Evolutionary conservation across 257 asterid genomes (phyloP).

Genomic region (Marsdenia floribunda): DNA sequence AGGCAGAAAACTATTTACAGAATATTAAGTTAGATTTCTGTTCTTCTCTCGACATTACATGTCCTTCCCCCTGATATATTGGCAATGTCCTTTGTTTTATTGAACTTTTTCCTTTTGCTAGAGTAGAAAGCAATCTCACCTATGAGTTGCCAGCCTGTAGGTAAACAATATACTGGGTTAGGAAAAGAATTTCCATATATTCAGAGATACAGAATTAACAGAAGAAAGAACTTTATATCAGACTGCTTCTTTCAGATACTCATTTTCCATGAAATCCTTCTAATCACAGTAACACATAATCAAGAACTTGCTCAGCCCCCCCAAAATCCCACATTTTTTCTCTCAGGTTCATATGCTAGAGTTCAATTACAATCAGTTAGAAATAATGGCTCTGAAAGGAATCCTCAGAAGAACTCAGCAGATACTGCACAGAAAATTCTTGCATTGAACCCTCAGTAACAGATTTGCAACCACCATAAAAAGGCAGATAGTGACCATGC

Average conservation of each 20-base stretch:
- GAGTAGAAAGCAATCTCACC: constrained; percentile 6
- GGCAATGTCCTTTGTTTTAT: not conserved
- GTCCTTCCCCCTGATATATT: not conserved
- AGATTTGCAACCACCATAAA: not conserved
- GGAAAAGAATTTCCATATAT: not conserved
- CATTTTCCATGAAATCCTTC: not conserved
- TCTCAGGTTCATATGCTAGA: not conserved
- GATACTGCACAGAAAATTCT: not conserved
- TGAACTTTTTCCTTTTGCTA: not conserved
- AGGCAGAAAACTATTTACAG: constrained; percentile 22
- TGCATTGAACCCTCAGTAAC: not conserved
- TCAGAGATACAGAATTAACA: not conserved
- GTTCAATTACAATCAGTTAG: not conserved
- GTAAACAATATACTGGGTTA: not conserved
- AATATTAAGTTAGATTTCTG: constrained; percentile 1
- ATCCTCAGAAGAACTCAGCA: not conserved
- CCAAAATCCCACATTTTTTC: not conserved
- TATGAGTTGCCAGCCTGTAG: not conserved
- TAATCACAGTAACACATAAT: not conserved
- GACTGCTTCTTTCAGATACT: not conserved
- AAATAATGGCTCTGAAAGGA: not conserved
- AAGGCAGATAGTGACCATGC: not conserved
- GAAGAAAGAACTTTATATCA: not conserved
- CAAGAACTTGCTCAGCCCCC: not conserved
- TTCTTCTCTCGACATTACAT: not conserved